These are phyloP conservation scores for Ulota crispa DNA, from an alignment of 225 moss, liverwort and hornwort genomes.

Conservation along the genomic window DNA sequence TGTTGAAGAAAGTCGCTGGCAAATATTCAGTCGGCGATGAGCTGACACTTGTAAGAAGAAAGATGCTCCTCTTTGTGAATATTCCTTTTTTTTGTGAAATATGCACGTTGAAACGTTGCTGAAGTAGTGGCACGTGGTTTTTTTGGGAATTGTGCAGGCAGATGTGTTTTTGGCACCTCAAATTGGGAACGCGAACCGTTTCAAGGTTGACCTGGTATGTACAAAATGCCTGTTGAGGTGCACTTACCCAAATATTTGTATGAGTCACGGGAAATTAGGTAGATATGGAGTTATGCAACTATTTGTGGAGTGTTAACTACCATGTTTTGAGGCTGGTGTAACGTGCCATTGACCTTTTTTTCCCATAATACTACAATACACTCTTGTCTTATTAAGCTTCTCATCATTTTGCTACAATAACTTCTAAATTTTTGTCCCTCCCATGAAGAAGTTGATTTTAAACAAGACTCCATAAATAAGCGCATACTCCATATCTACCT, in stretches of 20 bases:
- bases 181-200: conserved; percentile 53
- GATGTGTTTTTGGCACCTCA: conserved; percentile 70
- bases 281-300: too few relatives aligned
- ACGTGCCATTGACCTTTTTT: too few relatives aligned
- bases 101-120: neutral
- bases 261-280: too few relatives aligned
- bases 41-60: conserved; percentile 60
- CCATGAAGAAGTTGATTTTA: too few relatives aligned
- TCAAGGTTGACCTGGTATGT: conserved; percentile 64
- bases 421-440: too few relatives aligned
- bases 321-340: too few relatives aligned
- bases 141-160: conserved; percentile 50
- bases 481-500: too few relatives aligned
- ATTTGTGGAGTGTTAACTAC: too few relatives aligned
- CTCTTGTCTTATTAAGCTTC: too few relatives aligned
- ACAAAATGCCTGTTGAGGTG: neutral
- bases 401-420: too few relatives aligned
- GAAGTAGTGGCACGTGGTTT: conserved; percentile 15
- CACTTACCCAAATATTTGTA: neutral
- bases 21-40: conserved; percentile 75
- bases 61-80: neutral
- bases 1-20: conserved; percentile 52
- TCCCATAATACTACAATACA: too few relatives aligned
- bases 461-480: too few relatives aligned
- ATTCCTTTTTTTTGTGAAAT: neutral